Evolutionary conservation across 305 asterid genomes (phyloP), one percentile per base, ranked within the genome.

Genomic region (Fraxinus albicans): DNA sequence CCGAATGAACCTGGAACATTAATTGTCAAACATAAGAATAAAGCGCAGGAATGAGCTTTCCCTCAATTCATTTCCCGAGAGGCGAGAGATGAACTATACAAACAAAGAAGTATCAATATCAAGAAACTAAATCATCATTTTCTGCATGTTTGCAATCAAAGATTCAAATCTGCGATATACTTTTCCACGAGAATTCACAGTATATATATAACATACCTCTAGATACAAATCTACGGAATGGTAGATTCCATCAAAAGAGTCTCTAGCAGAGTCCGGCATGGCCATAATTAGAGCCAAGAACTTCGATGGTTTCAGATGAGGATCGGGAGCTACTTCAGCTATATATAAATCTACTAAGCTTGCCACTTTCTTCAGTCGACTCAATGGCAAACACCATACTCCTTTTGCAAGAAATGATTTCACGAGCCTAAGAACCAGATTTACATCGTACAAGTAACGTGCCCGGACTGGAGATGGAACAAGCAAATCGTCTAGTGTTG

Each of bases 271-370:
- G 42, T 89, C 94, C 0, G 99, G 97, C 31, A 94, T 80, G 33
- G 93, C 91, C 44, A 12, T 80, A 82, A 94, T 84, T 17, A 93
- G 84, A 23, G 89, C 85, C 89, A 91, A 86, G 84, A 95, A 92
- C 87, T 92, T 93, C 0, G 91, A 84, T 0, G 95, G 92, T 85
- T 86, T 91, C 81, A 92, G 85, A 84, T 87, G 47, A 50, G 95
- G 97, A 85, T 95, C 98, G 0, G 98, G 98, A 3, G 98, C 96
- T 12, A 92, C 96, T 88, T 95, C 98, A 29, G 92, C 90, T 21
- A 93, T 85, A 85, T 90, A 95, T 33, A 88, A 88, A 79, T 95
- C 98, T 86, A 93, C 86, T 90, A 91, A 82, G 19, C 82, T 72
- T n/a, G 90, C 90, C 31, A 89, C 97, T 86, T 89, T 93, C 88